Evolutionary conservation across 108 stramenopile genomes (phyloP), one percentile per base, ranked within the genome.

Genomic region (Fragilariopsis cylindrus): DNA sequence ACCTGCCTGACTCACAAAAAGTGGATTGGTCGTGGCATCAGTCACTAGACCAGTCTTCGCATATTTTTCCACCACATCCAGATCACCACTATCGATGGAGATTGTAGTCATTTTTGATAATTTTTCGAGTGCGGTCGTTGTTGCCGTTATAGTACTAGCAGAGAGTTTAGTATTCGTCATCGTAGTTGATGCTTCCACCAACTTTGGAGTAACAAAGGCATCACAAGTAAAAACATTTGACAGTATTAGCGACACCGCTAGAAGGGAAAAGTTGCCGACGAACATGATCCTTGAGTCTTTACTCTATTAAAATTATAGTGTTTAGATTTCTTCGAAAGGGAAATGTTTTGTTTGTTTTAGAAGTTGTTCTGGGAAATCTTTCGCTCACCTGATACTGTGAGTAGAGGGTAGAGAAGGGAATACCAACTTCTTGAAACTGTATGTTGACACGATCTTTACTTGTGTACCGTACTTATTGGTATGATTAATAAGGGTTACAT

Each of bases 1-100:
- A 15, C 89, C 93, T 5, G 93, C 92, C 77, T 95, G 92, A 7
- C 88, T 81, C 2, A 96, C 92, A 69, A 96, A 92, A 43, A 93
- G 82, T n/a, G 96, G 96, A 76, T 97, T 96, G 71, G 96, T 97
- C 19, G 95, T 96, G 40, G 96, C 95, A 83, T 96, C 92, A 40
- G 92, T 92, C 76, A 96, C 87, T 64, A 84, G 77, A n/a, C 92
- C 92, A 30, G 83, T 85, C 47, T 73, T 76, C 56, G 89, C 90
- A 71, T 81, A 95, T 44, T 83, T 65, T 57, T 75, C 82, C 2
- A 95, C 82, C 21, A 90, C 87, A 63, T 92, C 80, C 71, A 96
- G 78, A 66, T 92, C 93, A 39, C 94, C 93, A 48, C 83, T 86
- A 77, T 97, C 96, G 71, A 95, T 95, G 46, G 92, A 93, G 4